Conservation (phyloP, 2,329 filamentous ascomycete genomes). For the Aureobasidium sp. region DNA sequence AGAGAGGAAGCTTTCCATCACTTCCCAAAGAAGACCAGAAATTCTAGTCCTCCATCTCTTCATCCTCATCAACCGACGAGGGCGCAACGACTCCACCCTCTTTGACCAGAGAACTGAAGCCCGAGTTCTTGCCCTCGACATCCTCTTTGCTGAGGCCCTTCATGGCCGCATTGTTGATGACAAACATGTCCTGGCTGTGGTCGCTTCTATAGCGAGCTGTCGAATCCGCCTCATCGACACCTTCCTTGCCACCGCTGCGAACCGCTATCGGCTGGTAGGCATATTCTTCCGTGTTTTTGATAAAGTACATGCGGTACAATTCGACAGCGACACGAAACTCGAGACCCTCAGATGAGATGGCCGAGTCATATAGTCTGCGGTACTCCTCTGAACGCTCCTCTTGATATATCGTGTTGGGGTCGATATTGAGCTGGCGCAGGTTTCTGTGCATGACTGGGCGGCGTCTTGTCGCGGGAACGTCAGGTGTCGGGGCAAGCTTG, state of each 20-base stretch:
- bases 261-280: constrained; percentile 33
- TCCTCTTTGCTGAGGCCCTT: constrained; percentile 40
- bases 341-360: constrained; percentile 34
- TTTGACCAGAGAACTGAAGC: constrained; percentile 23
- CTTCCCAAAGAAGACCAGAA: neutral
- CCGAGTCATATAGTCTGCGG: constrained; percentile 23
- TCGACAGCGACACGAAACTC: constrained; percentile 40
- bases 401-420: constrained; percentile 21
- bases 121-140: constrained; percentile 38
- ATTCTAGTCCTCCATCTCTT: constrained; percentile 20
- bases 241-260: constrained; percentile 31
- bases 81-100: constrained; percentile 17
- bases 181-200: constrained; percentile 35
- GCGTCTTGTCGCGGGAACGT: constrained; percentile 25
- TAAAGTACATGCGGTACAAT: constrained; percentile 38
- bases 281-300: constrained; percentile 36
- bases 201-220: constrained; percentile 31
- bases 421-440: constrained; percentile 32
- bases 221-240: constrained; percentile 29
- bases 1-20: neutral
- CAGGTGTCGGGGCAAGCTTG: constrained; percentile 71
- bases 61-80: constrained; percentile 17
- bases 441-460: constrained; percentile 36
- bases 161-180: constrained; percentile 42
- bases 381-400: constrained; percentile 16